Percentiles rank a stretch among this genome's conserved stretches.
Evolutionary conservation across 2,329 filamentous ascomycete species (phyloP).

Genomic region (Trichophaea hybrida): DNA sequence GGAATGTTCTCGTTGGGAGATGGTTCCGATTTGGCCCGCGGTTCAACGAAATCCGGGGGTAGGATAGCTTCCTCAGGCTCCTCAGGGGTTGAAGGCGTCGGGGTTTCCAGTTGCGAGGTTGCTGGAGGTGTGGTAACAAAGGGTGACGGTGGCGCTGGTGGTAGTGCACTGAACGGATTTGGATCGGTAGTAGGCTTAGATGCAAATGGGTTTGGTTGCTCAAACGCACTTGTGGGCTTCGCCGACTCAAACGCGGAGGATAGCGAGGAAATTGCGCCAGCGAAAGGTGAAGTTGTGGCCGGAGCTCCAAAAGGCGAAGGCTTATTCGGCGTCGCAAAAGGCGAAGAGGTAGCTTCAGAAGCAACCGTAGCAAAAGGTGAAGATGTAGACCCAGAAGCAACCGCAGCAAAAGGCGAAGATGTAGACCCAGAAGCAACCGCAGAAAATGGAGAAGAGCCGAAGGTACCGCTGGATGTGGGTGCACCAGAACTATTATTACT

Average conservation of each 20-base stretch:
- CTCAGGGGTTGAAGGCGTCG: background rate
- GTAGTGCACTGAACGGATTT: background rate
- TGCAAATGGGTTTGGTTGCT: background rate
- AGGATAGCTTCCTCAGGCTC: slow-evolving; percentile 5
- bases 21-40: slow-evolving; percentile 8
- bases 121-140: background rate
- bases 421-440: background rate
- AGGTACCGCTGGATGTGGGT: slow-evolving; percentile 7
- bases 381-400: background rate
- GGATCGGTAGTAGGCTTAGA: background rate
- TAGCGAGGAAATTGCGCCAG: background rate
- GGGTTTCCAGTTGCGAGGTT: background rate
- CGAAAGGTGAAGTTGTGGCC: background rate
- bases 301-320: background rate
- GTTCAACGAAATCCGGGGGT: background rate
- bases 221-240: background rate
- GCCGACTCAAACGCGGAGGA: background rate
- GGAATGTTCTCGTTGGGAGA: background rate
- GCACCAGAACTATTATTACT: background rate
- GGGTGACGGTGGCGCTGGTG: background rate
- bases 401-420: slow-evolving; percentile 7
- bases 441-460: slow-evolving; percentile 6
- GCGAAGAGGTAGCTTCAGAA: background rate
- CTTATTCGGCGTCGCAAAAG: too few species aligned
- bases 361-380: slow-evolving; percentile 6